A percentile compares a stretch with the other conserved stretches of the same genome.
Evolutionary conservation across 2,329 filamentous ascomycete genomes (phyloP).

Genomic region (Cercospora sojina): DNA sequence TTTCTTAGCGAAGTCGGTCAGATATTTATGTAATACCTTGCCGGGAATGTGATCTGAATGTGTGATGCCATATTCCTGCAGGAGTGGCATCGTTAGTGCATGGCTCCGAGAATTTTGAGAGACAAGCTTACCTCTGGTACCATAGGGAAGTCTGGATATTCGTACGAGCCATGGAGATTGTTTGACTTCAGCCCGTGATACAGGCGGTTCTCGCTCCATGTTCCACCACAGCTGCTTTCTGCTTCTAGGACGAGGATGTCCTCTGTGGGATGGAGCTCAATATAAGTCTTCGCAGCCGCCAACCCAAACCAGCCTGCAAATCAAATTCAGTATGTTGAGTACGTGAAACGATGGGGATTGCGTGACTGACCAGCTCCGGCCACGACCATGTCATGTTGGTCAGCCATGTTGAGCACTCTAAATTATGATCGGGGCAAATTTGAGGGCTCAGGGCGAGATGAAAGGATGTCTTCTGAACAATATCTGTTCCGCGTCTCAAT

Average conservation of each 20-base stretch:
- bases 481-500: background rate
- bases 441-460: background rate
- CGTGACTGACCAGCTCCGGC: slow-evolving; percentile 50
- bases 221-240: slow-evolving; percentile 56
- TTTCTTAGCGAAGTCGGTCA: slow-evolving; percentile 51
- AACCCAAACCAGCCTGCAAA: slow-evolving; percentile 47
- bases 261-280: slow-evolving; percentile 44
- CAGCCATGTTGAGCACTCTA: slow-evolving; percentile 17
- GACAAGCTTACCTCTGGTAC: slow-evolving; percentile 28
- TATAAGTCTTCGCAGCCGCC: slow-evolving; percentile 50
- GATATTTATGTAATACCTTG: slow-evolving; percentile 24
- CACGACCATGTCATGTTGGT: slow-evolving; percentile 38
- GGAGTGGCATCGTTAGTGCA: background rate
- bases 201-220: slow-evolving; percentile 61
- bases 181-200: slow-evolving; percentile 71
- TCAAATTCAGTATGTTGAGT: slow-evolving; percentile 10
- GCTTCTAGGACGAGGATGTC: slow-evolving; percentile 48
- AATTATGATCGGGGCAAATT: too few species aligned
- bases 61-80: slow-evolving; percentile 45
- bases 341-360: background rate
- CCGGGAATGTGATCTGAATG: slow-evolving; percentile 52
- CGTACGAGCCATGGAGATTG: slow-evolving; percentile 70
- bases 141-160: slow-evolving; percentile 75
- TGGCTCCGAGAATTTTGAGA: background rate
- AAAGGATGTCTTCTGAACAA: background rate